Percentiles rank a stretch among this genome's conserved stretches.
phyloP scores from a whole-genome alignment of 1,284 basidiomycete species.

The Ceratobasidium papillatum region DNA sequence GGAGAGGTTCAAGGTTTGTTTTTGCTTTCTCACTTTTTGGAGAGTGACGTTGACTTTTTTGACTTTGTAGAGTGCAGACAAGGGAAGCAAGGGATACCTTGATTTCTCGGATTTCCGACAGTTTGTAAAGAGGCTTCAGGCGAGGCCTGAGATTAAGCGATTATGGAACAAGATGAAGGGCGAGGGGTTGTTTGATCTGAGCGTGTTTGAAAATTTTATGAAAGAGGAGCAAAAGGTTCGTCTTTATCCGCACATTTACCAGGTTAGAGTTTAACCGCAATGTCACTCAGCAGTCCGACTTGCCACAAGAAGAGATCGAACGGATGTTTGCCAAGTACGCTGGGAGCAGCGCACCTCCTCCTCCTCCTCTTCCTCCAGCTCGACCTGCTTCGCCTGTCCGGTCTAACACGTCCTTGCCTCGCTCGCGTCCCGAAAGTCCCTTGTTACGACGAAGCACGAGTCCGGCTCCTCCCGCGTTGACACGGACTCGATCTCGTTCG shows the following conservation, averaged over 20 bases:
- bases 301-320: constrained; percentile 59
- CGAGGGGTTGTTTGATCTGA: constrained; percentile 60
- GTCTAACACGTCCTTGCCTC: constrained; percentile 26
- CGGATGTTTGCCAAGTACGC: constrained; percentile 65
- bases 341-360: background rate
- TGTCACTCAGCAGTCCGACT: constrained; percentile 56
- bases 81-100: constrained; percentile 69
- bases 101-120: constrained; percentile 85
- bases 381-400: constrained; percentile 3
- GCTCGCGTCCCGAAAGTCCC: constrained; percentile 32
- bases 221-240: constrained; percentile 69
- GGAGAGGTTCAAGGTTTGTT: constrained; percentile 70
- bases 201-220: constrained; percentile 74
- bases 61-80: constrained; percentile 74
- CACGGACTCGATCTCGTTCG: constrained; percentile 19
- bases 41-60: background rate
- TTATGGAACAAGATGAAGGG: constrained; percentile 66
- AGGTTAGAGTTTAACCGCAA: background rate
- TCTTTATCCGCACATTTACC: background rate
- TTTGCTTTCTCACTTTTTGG: background rate
- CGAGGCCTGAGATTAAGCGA: constrained; percentile 79
- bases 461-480: background rate
- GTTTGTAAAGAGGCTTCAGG: constrained; percentile 87
- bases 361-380: background rate
- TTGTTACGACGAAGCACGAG: constrained; percentile 1